Evolutionary conservation across 179 eudicot genomes (phyloP).

Genomic region (Heliamphora pulchella): DNA sequence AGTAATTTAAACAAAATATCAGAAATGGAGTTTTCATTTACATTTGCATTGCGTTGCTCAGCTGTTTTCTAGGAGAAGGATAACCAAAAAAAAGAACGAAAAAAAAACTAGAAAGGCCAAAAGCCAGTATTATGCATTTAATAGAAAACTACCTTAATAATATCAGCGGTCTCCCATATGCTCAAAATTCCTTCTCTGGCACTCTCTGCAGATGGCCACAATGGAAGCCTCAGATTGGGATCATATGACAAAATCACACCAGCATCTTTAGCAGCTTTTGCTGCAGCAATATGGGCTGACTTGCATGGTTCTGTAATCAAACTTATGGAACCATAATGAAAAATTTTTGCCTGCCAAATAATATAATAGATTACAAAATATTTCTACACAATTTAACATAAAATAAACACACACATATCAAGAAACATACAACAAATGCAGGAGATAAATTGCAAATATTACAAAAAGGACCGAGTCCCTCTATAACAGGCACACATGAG

Average conservation of each 20-base stretch:
- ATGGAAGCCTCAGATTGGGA: slow-evolving; percentile 93
- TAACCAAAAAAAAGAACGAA: neutral
- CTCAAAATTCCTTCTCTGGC: slow-evolving; percentile 92
- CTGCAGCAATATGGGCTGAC: slow-evolving; percentile 89
- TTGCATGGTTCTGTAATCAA: slow-evolving; percentile 91
- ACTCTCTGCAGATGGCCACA: slow-evolving; percentile 85
- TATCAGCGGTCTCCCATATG: slow-evolving; percentile 93
- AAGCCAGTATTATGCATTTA: neutral
- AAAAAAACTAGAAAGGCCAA: neutral
- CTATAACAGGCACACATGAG: neutral
- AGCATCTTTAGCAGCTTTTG: slow-evolving; percentile 85
- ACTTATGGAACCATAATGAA: slow-evolving; percentile 95
- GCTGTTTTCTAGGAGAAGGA: neutral
- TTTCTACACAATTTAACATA: neutral
- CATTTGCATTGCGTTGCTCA: neutral
- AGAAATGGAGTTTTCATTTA: neutral
- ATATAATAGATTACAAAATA: slow-evolving; percentile 5
- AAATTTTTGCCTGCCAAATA: slow-evolving; percentile 70
- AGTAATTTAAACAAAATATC: slow-evolving; percentile 14
- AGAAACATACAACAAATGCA: neutral
- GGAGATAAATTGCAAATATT: too few relatives aligned
- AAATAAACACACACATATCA: neutral
- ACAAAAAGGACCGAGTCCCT: neutral
- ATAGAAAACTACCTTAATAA: slow-evolving; percentile 58
- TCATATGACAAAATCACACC: slow-evolving; percentile 92